Percentiles rank a stretch among this genome's conserved stretches.
phyloP scores from a whole-genome alignment of 305 asterid genomes.

The Solanum hybrid region DNA sequence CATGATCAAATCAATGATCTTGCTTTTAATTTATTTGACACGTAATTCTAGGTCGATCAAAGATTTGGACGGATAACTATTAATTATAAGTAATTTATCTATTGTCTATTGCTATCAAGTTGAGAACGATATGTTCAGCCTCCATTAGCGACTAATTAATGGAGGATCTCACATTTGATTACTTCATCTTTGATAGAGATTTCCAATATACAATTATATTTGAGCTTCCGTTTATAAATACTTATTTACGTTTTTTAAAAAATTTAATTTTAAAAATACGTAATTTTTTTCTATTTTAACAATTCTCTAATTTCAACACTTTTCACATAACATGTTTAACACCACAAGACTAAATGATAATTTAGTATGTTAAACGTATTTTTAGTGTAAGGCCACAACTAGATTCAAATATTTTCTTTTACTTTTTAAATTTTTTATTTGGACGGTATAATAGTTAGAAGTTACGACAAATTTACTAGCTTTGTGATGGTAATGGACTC shows the following conservation, averaged over 20 bases:
- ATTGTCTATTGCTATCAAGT: not conserved
- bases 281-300: too few species aligned
- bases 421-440: not conserved
- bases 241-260: too few species aligned
- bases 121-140: not conserved
- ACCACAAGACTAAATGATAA: accelerated
- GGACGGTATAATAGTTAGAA: not conserved
- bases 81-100: not conserved
- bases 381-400: accelerated
- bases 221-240: not conserved
- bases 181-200: not conserved
- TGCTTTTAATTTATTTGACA: not conserved
- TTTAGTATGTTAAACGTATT: not conserved
- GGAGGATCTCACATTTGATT: not conserved
- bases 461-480: not conserved
- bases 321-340: accelerated
- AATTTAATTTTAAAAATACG: too few species aligned
- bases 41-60: not conserved
- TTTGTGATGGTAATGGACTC: not conserved
- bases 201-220: not conserved
- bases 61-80: not conserved
- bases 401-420: not conserved
- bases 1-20: not conserved
- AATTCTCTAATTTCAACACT: not conserved
- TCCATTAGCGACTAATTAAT: not conserved